phyloP scores from a whole-genome alignment of 495 filamentous ascomycete genomes.

The Hyphodiscus hymeniophilus region DNA sequence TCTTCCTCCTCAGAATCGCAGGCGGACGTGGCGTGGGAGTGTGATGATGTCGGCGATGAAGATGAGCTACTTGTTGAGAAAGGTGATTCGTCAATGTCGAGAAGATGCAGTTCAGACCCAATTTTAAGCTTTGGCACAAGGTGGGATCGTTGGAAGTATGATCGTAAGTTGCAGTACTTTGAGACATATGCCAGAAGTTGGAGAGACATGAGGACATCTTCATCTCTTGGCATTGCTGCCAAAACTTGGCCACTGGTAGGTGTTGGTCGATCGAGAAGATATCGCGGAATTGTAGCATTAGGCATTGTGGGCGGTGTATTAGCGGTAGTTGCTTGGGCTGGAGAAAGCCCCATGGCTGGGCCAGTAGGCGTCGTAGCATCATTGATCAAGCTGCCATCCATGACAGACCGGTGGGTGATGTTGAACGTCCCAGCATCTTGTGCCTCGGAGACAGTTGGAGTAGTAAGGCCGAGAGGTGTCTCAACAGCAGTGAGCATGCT shows the following conservation, averaged over 20 bases:
- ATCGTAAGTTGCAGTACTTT: constrained; percentile 93
- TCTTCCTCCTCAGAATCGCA: constrained; percentile 58
- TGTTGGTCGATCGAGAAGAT: constrained; percentile 58
- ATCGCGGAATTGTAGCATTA: constrained; percentile 57
- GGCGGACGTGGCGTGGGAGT: constrained; percentile 20
- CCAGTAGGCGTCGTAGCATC: constrained; percentile 44
- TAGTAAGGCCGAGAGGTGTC: constrained; percentile 63
- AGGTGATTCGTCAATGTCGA: constrained; percentile 54
- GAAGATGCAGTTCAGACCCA: constrained; percentile 67
- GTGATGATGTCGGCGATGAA: constrained; percentile 8
- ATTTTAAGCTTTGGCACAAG: constrained; percentile 90
- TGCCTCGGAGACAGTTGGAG: constrained; percentile 67
- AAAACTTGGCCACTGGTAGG: constrained; percentile 59
- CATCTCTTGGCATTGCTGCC: constrained; percentile 87
- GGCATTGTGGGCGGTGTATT: constrained; percentile 65
- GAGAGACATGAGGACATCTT: constrained; percentile 97
- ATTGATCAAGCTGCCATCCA: constrained; percentile 84
- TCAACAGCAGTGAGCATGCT: constrained; percentile 70
- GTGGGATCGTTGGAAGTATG: constrained; percentile 92
- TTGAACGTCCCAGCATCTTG: constrained; percentile 74
- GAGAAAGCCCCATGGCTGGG: constrained; percentile 64
- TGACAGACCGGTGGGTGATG: constrained; percentile 81
- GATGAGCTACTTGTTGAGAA: constrained; percentile 13
- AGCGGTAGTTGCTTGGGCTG: constrained; percentile 61
- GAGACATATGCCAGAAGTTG: constrained; percentile 96